Evolutionary conservation across 2,329 filamentous ascomycete species (phyloP), one percentile per base, ranked within the genome.

Genomic region (Aureobasidium sp.): DNA sequence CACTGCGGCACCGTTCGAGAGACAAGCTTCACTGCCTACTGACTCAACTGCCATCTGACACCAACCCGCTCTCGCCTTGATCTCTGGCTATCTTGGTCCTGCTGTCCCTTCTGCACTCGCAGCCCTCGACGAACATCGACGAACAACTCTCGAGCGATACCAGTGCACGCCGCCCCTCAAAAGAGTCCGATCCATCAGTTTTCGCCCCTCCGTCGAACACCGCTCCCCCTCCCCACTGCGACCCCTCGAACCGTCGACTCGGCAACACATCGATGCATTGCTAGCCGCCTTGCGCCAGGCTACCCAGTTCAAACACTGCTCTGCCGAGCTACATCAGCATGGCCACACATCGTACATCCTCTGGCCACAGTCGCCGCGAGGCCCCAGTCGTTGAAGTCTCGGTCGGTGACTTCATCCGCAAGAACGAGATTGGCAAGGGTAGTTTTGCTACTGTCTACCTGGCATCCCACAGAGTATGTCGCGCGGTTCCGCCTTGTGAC

Each of bases 371-470:
- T 8, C 34, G 39, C n/a, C 32, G 40, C 21, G 34, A 45, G 32
- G 22, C 39, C 11, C 40, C 32, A 12, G 41, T 45, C 34, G 47
- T 27, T 64, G 68, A 63, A 60, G 67, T 62, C 62, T 67, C 71
- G 40, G 77, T 93, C 63, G 88, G 90, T 61, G 83, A 86, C 64
- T 96, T 94, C 71, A 79, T 80, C 63, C 84, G 91, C 64, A 81
- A 90, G 62, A 84, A 86, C 62, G 88, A 96, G 73, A 96, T 97
- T 68, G 93, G 93, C 59, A 93, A 93, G 73, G 93, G 93, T 58
- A 97, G 93, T 74, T 98, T 97, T 75, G 93, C 93, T 60, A 90
- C 90, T 61, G 93, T 98, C 60, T 97, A 93, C 69, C 60, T 69
- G 22, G 67, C 66, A 38, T 64, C 67, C 48, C 66, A 69, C 56